These are phyloP conservation scores for Canariomyces notabilis DNA, from an alignment of 2,329 filamentous ascomycete species.

Conservation along the genomic window DNA sequence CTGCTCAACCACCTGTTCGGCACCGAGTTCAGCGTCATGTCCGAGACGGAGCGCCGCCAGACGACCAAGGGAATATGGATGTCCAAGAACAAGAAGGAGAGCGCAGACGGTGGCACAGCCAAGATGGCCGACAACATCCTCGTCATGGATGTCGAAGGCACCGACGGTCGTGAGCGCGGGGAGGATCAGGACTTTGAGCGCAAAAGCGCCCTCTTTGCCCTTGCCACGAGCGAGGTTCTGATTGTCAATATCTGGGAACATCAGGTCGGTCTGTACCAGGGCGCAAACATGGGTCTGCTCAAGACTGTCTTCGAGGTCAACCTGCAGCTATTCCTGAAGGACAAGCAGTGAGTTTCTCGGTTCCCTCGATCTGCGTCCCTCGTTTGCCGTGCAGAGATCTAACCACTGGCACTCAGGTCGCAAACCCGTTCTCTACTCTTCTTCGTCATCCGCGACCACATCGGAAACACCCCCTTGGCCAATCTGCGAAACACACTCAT, in stretches of 20 bases:
- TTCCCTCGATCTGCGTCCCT: neutral
- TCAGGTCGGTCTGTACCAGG: conserved; percentile 95
- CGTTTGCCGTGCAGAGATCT: neutral
- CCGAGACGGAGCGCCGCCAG: conserved; percentile 86
- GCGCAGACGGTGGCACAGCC: conserved; percentile 38
- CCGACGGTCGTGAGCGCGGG: conserved; percentile 89
- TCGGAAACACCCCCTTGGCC: conserved; percentile 82
- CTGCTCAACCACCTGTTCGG: conserved; percentile 93
- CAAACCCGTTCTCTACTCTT: conserved; percentile 88
- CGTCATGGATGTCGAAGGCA: conserved; percentile 99
- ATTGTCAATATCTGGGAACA: conserved; percentile 99
- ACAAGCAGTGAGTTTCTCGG: conserved; percentile 64
- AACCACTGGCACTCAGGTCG: conserved; percentile 48
- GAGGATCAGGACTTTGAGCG: conserved; percentile 99
- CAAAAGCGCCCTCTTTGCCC: conserved; percentile 93
- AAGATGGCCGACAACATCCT: conserved; percentile 95
- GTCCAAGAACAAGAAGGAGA: conserved; percentile 83
- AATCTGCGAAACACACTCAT: conserved; percentile 88
- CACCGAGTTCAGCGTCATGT: conserved; percentile 96
- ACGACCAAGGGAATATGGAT: conserved; percentile 99
- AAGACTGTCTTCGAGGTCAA: conserved; percentile 99
- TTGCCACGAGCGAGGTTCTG: conserved; percentile 95
- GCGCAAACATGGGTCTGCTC: conserved; percentile 95
- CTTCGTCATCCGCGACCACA: conserved; percentile 97
- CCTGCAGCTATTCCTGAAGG: conserved; percentile 91